Conservation (phyloP, 345 rosid genomes). For the Bruguiera parviflora region DNA sequence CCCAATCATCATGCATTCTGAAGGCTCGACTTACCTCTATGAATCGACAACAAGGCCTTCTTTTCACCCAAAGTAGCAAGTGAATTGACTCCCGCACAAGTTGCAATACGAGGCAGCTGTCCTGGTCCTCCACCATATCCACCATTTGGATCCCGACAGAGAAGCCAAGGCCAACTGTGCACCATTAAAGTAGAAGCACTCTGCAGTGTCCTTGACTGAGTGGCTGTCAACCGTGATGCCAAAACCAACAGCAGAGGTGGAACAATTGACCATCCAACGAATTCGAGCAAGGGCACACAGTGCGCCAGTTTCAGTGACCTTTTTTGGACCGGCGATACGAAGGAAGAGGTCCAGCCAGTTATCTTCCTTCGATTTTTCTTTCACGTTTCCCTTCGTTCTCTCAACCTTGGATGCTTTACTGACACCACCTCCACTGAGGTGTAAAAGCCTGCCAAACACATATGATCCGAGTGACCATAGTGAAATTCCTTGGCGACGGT, state of each 20-base stretch:
- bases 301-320: no score
- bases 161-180: conserved; percentile 86
- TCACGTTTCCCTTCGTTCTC: no score
- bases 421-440: background rate
- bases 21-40: conserved; percentile 86
- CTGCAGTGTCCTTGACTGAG: no score
- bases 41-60: conserved; percentile 58
- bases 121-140: conserved; percentile 98
- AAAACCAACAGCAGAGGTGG: no score
- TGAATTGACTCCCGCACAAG: conserved; percentile 84
- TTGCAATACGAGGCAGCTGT: conserved; percentile 98
- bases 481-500: no score
- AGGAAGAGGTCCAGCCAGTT: no score
- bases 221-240: no score
- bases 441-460: background rate
- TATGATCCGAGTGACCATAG: background rate
- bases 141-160: conserved; percentile 84
- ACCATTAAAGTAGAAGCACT: no score
- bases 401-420: background rate
- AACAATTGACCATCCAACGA: no score
- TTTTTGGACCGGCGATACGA: no score
- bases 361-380: no score
- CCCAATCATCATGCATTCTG: conserved; percentile 96
- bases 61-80: conserved; percentile 85
- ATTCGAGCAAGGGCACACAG: no score